Conservation (phyloP, 1,284 basidiomycete genomes). For the Ceratobasidium papillatum region DNA sequence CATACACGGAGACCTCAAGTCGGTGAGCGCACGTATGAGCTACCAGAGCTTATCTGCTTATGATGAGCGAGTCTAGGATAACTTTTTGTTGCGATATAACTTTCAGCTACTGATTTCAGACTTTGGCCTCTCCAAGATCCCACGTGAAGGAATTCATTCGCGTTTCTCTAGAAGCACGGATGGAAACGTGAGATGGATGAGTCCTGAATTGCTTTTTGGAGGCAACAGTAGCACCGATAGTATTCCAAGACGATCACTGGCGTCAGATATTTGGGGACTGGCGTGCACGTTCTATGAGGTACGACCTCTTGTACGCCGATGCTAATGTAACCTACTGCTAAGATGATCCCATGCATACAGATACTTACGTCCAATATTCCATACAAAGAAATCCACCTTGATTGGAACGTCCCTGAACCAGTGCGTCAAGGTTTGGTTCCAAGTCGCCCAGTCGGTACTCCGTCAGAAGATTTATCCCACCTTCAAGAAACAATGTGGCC, state of each 20-base stretch:
- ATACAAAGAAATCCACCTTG: background rate
- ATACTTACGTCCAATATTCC: slow-evolving; percentile 11
- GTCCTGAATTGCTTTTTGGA: slow-evolving; percentile 23
- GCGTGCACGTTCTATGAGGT: slow-evolving; percentile 38
- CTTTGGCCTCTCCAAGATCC: slow-evolving; percentile 29
- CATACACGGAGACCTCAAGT: slow-evolving; percentile 31
- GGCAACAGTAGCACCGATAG: background rate
- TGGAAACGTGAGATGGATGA: slow-evolving; percentile 19
- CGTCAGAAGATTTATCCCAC: slow-evolving; percentile 1
- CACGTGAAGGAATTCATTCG: background rate
- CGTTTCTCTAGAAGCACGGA: slow-evolving; percentile 21
- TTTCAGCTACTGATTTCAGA: slow-evolving; percentile 32
- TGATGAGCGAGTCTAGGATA: background rate
- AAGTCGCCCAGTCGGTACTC: background rate
- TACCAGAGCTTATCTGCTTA: background rate
- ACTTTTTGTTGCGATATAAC: slow-evolving; percentile 21
- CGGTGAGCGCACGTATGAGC: background rate
- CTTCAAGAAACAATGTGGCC: slow-evolving; percentile 27
- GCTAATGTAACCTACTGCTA: background rate
- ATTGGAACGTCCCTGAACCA: background rate
- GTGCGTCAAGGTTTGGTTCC: background rate
- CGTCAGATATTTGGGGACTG: slow-evolving; percentile 36
- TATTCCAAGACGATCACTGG: slow-evolving; percentile 10
- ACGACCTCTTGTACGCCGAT: background rate
- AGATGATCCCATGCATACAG: background rate